Conservation (phyloP, 2,329 filamentous ascomycete species). For the Nectriaceae sp. region DNA sequence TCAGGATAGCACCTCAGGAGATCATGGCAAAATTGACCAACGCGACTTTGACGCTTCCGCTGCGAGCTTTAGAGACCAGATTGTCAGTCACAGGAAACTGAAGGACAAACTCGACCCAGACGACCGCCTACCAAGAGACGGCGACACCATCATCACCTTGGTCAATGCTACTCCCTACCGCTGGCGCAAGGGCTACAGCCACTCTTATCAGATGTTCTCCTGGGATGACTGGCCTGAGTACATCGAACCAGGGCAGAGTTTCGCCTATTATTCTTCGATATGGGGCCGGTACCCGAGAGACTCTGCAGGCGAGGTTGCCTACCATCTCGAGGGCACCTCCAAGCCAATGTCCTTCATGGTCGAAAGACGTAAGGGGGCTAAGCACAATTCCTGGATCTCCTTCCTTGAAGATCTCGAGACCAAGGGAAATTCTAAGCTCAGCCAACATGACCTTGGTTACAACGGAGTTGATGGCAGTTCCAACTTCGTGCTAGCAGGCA, state of each 20-base stretch:
- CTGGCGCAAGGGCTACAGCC: constrained; percentile 24
- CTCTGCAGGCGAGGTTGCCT: constrained; percentile 30
- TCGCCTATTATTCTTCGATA: constrained; percentile 6
- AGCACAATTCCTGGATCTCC: constrained; percentile 13
- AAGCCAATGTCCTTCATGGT: constrained; percentile 30
- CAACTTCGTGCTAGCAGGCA: constrained; percentile 33
- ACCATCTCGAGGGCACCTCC: constrained; percentile 29
- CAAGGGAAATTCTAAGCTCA: constrained; percentile 9
- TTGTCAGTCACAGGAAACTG: too few relatives aligned
- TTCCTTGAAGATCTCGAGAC: constrained; percentile 29
- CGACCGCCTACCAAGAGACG: too few relatives aligned
- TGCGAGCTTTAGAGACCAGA: too few relatives aligned
- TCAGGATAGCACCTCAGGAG: too few relatives aligned
- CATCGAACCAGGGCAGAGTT: constrained; percentile 29
- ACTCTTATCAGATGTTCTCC: constrained; percentile 18
- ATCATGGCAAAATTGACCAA: too few relatives aligned
- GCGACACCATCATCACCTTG: constrained; percentile 23
- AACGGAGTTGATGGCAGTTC: constrained; percentile 17
- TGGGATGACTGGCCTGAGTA: constrained; percentile 29
- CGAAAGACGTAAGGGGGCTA: constrained; percentile 13
- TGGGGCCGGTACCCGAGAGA: constrained; percentile 7
- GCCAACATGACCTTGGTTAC: constrained; percentile 18
- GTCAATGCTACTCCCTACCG: constrained; percentile 37
- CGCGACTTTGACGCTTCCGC: too few relatives aligned
- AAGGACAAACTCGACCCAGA: too few relatives aligned